A percentile compares a stretch with the other conserved stretches of the same genome.
Evolutionary conservation across 202 grass and related monocot genomes (phyloP).

Genomic region (Dendrocalamus latiflorus): DNA sequence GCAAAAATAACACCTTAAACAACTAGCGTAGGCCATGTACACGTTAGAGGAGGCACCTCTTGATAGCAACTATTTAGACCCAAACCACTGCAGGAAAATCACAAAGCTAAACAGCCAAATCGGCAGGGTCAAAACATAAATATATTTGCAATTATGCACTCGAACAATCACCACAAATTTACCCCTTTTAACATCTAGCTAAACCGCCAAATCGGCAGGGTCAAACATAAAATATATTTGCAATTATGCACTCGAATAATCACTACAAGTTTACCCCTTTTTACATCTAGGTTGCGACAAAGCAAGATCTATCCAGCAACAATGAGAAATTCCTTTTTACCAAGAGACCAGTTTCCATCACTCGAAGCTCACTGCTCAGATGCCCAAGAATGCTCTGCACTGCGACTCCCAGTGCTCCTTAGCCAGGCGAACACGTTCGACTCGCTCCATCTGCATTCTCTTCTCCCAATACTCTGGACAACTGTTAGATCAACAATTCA

Average conservation of each 20-base stretch:
- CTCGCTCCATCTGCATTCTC: conserved; percentile 48
- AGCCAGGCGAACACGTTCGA: conserved; percentile 61
- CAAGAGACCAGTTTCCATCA: background rate
- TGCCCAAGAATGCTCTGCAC: conserved; percentile 68
- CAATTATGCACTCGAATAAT: background rate
- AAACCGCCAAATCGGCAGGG: background rate
- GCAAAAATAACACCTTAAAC: background rate
- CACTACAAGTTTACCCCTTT: background rate
- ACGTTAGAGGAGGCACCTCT: background rate
- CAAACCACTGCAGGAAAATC: background rate
- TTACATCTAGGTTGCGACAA: background rate
- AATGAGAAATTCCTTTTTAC: background rate
- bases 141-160: background rate
- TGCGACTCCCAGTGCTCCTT: conserved; percentile 87
- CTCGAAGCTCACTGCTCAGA: conserved; percentile 15
- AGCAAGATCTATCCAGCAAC: conserved; percentile 12
- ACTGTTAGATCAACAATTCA: conserved; percentile 36
- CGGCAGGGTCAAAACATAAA: too few relatives aligned
- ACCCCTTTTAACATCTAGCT: background rate
- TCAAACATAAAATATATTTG: too few relatives aligned
- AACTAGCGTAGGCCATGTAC: background rate
- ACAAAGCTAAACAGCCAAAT: background rate
- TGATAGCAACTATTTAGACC: background rate
- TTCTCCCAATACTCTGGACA: conserved; percentile 77
- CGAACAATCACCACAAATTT: background rate